Evolutionary conservation across 1,139 yeast species (phyloP).

Genomic region (Petasospora fabianii): DNA sequence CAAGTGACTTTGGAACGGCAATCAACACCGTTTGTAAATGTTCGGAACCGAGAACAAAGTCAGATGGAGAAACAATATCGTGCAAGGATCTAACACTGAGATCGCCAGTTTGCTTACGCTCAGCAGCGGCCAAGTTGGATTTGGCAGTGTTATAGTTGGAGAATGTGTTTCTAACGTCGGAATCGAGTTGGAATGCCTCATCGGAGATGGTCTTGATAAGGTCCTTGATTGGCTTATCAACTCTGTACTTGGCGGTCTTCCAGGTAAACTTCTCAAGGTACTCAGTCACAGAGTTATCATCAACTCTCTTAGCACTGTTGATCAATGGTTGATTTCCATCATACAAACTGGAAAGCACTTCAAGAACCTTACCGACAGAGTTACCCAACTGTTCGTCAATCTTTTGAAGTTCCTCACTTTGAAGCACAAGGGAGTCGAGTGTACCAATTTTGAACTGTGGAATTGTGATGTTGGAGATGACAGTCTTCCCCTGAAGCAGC

Average conservation of each 20-base stretch:
- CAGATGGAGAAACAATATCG: slow-evolving; percentile 79
- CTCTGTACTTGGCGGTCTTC: slow-evolving; percentile 82
- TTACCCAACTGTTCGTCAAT: slow-evolving; percentile 70
- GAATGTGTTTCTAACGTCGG: slow-evolving; percentile 71
- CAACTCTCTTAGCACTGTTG: slow-evolving; percentile 46
- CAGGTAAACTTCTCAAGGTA: slow-evolving; percentile 76
- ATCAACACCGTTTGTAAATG: slow-evolving; percentile 77
- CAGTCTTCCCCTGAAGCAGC: slow-evolving; percentile 34
- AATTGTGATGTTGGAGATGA: slow-evolving; percentile 43
- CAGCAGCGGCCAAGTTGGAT: slow-evolving; percentile 80
- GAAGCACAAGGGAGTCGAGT: slow-evolving; percentile 83
- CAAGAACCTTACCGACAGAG: slow-evolving; percentile 72
- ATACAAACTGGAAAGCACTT: slow-evolving; percentile 53
- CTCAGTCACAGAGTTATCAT: slow-evolving; percentile 46
- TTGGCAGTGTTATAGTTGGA: slow-evolving; percentile 77
- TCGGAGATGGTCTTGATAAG: slow-evolving; percentile 65
- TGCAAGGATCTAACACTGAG: slow-evolving; percentile 86
- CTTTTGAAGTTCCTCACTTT: slow-evolving; percentile 84
- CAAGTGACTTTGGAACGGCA: slow-evolving; percentile 74
- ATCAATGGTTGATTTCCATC: slow-evolving; percentile 42
- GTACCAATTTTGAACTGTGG: slow-evolving; percentile 97
- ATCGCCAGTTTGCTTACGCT: slow-evolving; percentile 91
- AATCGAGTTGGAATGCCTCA: slow-evolving; percentile 79
- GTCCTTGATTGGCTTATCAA: slow-evolving; percentile 78
- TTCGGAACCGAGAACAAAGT: slow-evolving; percentile 82